Conservation (phyloP, 257 asterid species). For the Solanum bukasovii region DNA sequence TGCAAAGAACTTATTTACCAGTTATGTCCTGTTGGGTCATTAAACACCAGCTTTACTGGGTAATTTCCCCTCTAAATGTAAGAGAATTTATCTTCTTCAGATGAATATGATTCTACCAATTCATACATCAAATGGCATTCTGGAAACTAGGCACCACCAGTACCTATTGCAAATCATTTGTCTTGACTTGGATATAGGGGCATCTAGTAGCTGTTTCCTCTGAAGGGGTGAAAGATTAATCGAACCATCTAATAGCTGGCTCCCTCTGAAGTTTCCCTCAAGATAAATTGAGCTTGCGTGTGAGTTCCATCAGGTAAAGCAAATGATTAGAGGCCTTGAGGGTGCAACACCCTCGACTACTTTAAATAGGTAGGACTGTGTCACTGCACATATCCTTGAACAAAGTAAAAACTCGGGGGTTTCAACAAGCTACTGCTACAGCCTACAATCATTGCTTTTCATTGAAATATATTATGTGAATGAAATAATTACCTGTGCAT, state of each 20-base stretch:
- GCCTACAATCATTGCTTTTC: not conserved
- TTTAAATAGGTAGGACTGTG: not conserved
- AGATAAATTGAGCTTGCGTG: not conserved
- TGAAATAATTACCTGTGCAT: not conserved
- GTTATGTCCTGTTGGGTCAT: not conserved
- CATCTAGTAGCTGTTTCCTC: not conserved
- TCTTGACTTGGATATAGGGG: not conserved
- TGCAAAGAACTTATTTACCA: not conserved
- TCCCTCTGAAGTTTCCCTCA: not conserved
- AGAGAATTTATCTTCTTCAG: not conserved
- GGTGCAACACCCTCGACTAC: not conserved
- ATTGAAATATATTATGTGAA: not conserved
- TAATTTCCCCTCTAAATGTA: not conserved
- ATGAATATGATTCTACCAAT: not conserved
- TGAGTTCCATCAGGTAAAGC: too few relatives aligned
- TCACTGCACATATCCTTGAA: too few relatives aligned
- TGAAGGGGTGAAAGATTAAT: not conserved
- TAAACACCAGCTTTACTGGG: not conserved
- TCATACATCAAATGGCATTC: not conserved
- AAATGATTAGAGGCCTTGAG: not conserved
- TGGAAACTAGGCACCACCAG: not conserved
- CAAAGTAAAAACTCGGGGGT: not conserved
- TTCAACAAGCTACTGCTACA: not conserved
- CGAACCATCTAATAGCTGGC: not conserved
- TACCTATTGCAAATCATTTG: not conserved